phyloP scores from a whole-genome alignment of 2,329 filamentous ascomycete genomes.

The Chaetomium olivaceum region DNA sequence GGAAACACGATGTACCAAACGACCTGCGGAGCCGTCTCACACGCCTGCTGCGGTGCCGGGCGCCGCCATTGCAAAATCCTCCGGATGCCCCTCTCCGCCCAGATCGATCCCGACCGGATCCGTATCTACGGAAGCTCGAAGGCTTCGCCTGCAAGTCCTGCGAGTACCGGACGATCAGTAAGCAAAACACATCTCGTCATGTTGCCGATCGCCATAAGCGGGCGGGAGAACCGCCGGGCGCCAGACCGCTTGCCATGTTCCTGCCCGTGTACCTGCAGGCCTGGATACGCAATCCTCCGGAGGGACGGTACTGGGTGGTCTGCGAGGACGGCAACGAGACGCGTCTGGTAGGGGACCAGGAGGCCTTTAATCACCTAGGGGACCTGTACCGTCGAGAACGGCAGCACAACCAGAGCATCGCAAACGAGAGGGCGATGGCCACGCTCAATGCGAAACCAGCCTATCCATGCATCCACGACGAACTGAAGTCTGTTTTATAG shows the following conservation, averaged over 20 bases:
- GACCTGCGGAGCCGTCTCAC: not conserved
- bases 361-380: not conserved
- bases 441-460: not conserved
- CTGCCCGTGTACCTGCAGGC: slow-evolving; percentile 1
- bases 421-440: not conserved
- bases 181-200: not conserved
- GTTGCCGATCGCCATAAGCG: not conserved
- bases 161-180: not conserved
- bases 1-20: not conserved
- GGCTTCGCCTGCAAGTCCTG: not conserved
- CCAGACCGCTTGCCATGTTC: not conserved
- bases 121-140: not conserved
- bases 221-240: not conserved
- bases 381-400: not conserved
- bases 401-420: slow-evolving; percentile 1
- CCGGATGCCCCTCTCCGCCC: not conserved
- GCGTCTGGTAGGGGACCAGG: not conserved
- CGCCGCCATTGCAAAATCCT: not conserved
- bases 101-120: not conserved
- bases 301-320: not conserved
- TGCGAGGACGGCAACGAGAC: slow-evolving; percentile 1
- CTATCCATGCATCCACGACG: no score
- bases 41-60: not conserved
- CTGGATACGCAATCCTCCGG: not conserved
- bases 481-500: no score